Evolutionary conservation across 495 filamentous ascomycete species (phyloP).

Genomic region (Aspergillus heteromorphus): DNA sequence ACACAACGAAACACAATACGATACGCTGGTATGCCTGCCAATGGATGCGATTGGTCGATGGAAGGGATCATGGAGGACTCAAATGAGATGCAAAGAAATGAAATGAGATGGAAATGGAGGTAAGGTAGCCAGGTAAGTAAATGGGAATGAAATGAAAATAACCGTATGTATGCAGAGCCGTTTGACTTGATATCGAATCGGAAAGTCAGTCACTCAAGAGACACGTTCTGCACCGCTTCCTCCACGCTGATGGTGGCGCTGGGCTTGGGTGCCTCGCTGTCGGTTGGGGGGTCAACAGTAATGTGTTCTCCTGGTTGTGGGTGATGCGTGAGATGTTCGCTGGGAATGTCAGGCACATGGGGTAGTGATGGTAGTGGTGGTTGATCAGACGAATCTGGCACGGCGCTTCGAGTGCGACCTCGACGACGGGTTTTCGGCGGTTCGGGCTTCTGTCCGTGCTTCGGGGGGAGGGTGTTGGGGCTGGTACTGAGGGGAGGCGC

Average conservation of each 20-base stretch:
- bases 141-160: background rate
- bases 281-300: too few species aligned
- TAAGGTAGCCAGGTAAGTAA: too few species aligned
- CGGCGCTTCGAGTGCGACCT: slow-evolving; percentile 28
- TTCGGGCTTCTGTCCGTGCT: slow-evolving; percentile 30
- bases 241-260: slow-evolving; percentile 28
- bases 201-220: slow-evolving; percentile 12
- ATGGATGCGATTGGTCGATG: background rate
- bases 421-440: slow-evolving; percentile 37
- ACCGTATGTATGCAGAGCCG: too few species aligned
- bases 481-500: background rate
- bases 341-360: background rate
- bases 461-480: background rate
- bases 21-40: too few species aligned
- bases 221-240: slow-evolving; percentile 38
- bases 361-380: too few species aligned
- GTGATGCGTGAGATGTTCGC: background rate
- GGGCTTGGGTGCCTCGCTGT: background rate
- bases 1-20: too few species aligned
- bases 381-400: slow-evolving; percentile 19
- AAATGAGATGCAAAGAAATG: too few species aligned
- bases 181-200: too few species aligned
- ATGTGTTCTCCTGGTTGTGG: background rate
- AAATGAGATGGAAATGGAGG: too few species aligned
- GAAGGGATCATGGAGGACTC: too few species aligned